A percentile compares a stretch with the other conserved stretches of the same genome.
These are phyloP conservation scores for Musa troglodytarum DNA, from an alignment of 176 grass and related monocot species.

Conservation along the genomic window DNA sequence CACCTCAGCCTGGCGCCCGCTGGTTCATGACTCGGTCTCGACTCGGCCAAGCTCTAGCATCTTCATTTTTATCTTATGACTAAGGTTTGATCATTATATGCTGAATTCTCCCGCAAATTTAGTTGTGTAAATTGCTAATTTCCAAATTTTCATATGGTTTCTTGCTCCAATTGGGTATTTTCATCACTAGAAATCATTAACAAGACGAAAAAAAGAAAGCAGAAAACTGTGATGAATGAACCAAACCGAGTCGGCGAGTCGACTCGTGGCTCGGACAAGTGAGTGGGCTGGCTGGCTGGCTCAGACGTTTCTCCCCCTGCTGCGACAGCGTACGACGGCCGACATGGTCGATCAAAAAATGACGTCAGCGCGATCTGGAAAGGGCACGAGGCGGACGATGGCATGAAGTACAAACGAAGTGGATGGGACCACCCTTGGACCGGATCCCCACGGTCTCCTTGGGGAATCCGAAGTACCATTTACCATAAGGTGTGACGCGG, in stretches of 20 bases:
- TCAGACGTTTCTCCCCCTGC: not conserved
- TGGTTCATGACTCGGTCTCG: not conserved
- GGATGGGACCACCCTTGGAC: not conserved
- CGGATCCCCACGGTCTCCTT: not conserved
- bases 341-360: not conserved
- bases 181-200: no score
- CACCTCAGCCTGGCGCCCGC: conserved; percentile 4
- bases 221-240: no score
- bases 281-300: not conserved
- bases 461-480: not conserved
- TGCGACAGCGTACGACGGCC: not conserved
- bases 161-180: no score
- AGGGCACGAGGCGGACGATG: not conserved
- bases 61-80: not conserved
- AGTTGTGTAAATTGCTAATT: not conserved
- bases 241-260: not conserved
- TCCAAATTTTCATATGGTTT: no score
- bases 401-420: not conserved
- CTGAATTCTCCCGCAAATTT: not conserved
- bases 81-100: not conserved
- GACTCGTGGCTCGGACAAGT: not conserved
- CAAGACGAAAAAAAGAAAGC: no score
- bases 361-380: not conserved
- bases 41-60: not conserved
- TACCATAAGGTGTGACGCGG: no score